A percentile compares a stretch with the other conserved stretches of the same genome.
Conservation (phyloP, 768 basidiomycete genomes). For the Inosperma sp. region DNA sequence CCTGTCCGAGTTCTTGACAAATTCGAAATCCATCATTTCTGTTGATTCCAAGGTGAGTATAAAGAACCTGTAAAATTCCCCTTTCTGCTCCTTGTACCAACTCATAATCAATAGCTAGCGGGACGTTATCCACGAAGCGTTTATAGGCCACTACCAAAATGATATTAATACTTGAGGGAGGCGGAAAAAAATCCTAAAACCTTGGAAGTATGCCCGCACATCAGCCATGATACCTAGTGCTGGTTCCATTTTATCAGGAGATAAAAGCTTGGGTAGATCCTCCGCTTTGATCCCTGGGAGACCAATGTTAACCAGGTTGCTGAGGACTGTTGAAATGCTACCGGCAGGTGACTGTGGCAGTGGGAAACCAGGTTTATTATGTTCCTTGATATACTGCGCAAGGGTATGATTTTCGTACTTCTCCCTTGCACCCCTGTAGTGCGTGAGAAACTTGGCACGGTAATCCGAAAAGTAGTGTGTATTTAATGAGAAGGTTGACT, state of each 20-base stretch:
- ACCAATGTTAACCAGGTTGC: constrained; percentile 36
- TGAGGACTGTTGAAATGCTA: constrained; percentile 32
- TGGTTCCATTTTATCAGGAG: constrained; percentile 48
- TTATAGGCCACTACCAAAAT: constrained; percentile 56
- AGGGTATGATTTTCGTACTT: constrained; percentile 26
- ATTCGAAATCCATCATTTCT: constrained; percentile 41
- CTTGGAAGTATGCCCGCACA: constrained; percentile 72
- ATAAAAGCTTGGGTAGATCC: constrained; percentile 48
- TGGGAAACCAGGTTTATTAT: constrained; percentile 10
- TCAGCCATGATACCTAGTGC: constrained; percentile 66
- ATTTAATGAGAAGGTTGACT: constrained; percentile 49
- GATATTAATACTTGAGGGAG: background rate
- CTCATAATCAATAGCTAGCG: constrained; percentile 51
- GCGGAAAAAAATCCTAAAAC: constrained; percentile 28
- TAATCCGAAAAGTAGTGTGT: constrained; percentile 47
- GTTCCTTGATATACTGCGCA: constrained; percentile 23
- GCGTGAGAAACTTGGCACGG: constrained; percentile 35
- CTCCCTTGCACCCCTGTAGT: constrained; percentile 44
- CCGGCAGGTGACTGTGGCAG: background rate
- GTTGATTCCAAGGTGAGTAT: constrained; percentile 48
- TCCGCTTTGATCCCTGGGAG: constrained; percentile 33
- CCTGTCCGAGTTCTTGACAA: constrained; percentile 50
- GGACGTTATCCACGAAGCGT: constrained; percentile 53
- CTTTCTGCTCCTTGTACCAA: constrained; percentile 50
- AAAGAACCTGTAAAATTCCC: constrained; percentile 42